A percentile compares a stretch with the other conserved stretches of the same genome.
These are phyloP conservation scores for Purshia tridentata DNA, from an alignment of 306 rosid genomes.

Conservation along the genomic window DNA sequence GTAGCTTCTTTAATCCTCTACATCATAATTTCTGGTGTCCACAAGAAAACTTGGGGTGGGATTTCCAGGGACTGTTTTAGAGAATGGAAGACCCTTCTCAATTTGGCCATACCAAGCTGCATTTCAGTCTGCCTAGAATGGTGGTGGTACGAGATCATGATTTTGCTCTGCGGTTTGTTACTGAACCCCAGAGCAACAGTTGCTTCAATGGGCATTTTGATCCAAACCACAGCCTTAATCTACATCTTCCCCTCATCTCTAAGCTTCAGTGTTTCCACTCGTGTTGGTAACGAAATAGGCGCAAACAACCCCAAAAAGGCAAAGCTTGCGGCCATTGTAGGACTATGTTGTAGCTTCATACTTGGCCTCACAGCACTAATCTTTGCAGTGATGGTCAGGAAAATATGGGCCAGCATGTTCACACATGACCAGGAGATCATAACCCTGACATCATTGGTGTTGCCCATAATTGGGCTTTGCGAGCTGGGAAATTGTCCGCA, in stretches of 20 bases:
- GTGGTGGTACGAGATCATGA: conserved; percentile 99
- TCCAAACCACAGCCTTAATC: conserved; percentile 81
- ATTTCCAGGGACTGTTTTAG: conserved; percentile 53
- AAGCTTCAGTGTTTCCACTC: conserved; percentile 84
- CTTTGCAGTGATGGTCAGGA: conserved; percentile 63
- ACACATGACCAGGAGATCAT: conserved; percentile 64
- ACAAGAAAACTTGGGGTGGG: conserved; percentile 68
- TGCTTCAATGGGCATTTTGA: conserved; percentile 89
- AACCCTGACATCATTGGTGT: conserved; percentile 60
- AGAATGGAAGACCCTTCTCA: conserved; percentile 59
- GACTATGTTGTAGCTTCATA: conserved; percentile 59
- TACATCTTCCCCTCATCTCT: conserved; percentile 84
- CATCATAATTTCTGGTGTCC: conserved; percentile 47
- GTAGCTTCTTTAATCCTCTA: conserved; percentile 58
- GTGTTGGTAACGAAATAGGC: conserved; percentile 81
- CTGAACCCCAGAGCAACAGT: conserved; percentile 66
- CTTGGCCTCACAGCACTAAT: conserved; percentile 58
- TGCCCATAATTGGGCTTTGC: conserved; percentile 84
- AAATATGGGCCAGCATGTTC: conserved; percentile 79
- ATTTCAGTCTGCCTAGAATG: conserved; percentile 89
- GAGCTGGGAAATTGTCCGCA: conserved; percentile 96
- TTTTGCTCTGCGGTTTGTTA: conserved; percentile 66
- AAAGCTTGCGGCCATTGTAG: conserved; percentile 64
- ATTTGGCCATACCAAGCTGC: conserved; percentile 82
- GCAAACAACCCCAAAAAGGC: conserved; percentile 70